Conservation (phyloP, 164 flowering plant species). For the Magnolia sinica region DNA sequence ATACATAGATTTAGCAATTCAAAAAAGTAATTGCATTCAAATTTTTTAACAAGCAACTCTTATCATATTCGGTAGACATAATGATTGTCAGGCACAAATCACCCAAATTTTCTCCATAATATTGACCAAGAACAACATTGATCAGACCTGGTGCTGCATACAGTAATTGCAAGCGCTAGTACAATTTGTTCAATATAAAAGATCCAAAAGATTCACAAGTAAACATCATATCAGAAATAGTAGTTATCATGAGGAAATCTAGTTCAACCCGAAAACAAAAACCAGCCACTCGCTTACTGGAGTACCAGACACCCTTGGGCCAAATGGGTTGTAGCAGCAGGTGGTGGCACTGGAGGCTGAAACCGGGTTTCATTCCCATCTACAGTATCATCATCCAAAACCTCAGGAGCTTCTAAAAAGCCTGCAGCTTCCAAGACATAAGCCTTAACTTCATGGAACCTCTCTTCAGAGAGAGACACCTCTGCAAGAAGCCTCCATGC, state of each 20-base stretch:
- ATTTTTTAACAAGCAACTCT: background rate
- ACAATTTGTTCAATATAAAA: too few species aligned
- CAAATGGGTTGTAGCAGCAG: slow-evolving; percentile 4
- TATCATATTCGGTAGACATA: too few species aligned
- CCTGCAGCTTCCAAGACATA: slow-evolving; percentile 49
- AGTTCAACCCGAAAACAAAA: background rate
- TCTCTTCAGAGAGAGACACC: slow-evolving; percentile 74
- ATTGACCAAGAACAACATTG: background rate
- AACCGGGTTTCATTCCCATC: slow-evolving; percentile 18
- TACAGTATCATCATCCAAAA: slow-evolving; percentile 1
- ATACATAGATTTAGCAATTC: background rate
- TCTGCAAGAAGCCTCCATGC: slow-evolving; percentile 81
- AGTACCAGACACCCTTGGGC: slow-evolving; percentile 30
- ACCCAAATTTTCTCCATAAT: background rate
- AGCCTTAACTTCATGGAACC: slow-evolving; percentile 66
- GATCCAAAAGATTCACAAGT: background rate
- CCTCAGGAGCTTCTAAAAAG: slow-evolving; percentile 18
- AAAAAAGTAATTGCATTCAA: background rate
- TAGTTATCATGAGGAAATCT: background rate
- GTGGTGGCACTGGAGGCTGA: slow-evolving; percentile 10
- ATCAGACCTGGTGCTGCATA: background rate
- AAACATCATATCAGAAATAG: background rate
- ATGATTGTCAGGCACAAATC: background rate
- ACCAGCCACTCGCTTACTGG: slow-evolving; percentile 14
- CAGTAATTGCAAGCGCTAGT: background rate